Evolutionary conservation across 352 stramenopile species (phyloP), one percentile per base, ranked within the genome.

Genomic region (Saprolegnia diclina): DNA sequence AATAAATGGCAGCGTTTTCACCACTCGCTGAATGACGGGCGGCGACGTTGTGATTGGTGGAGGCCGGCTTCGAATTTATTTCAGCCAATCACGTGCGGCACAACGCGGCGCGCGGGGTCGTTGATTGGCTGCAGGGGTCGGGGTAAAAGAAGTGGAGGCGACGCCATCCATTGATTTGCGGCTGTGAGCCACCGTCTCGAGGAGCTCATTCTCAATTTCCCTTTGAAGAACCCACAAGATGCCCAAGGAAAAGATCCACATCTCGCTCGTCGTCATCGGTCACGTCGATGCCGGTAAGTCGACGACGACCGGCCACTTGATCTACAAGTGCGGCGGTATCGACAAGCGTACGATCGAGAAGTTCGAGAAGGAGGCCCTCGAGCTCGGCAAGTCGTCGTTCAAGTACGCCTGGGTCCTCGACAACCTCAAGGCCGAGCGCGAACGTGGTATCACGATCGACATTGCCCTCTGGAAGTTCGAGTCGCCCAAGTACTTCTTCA

Each of bases 341-440:
- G 93, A 99, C 83, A 97, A 99, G 85, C 91, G 93, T 88, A 98
- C 95, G 26, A 99, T 99, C 79, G 96, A 99, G 77, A 98, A 99
- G 81, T 98, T 97, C 77, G 93, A 99, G 85, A 98, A 98, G 74
- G 96, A 99, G 80, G 93, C 96, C 24, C 88, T 80, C 40, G 96
- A 99, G 79, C 74, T 97, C n/a, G 97, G 97, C 67, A 99, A 99
- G 82, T 86, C 81, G 37, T 99, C 96, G 67, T 99, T 98, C 89
- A 99, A 99, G 79, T 99, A 98, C 81, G 97, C 97, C 35, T 99
- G 96, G 95, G 91, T 99, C 65, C 85, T 99, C 56, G 97, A 99
- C 83, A 99, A 98, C 76, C 85, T 98, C 32, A 99, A 99, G 85
- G 92, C 94, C 59, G 97, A 99, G 82, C 92, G 97, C 72, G 96